Evolutionary conservation across 257 asterid genomes (phyloP).

Genomic region (Mentha longifolia): DNA sequence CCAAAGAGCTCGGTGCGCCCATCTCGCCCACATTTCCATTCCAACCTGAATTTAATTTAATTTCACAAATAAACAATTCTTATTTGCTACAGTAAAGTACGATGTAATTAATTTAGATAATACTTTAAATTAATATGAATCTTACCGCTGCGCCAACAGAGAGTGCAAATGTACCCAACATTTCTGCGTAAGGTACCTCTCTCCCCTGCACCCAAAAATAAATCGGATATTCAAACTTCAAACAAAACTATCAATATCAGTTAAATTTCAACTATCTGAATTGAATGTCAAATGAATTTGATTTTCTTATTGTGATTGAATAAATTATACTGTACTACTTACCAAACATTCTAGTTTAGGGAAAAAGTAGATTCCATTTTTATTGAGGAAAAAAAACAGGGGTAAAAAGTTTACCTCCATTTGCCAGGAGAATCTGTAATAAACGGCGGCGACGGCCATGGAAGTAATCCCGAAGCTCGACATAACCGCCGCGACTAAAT

Average conservation of each 20-base stretch:
- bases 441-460: constrained; percentile 78
- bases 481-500: constrained; percentile 88
- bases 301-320: too few species aligned
- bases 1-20: constrained; percentile 98
- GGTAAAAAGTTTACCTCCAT: constrained; percentile 66
- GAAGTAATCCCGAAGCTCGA: constrained; percentile 85
- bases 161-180: constrained; percentile 94
- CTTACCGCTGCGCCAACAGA: constrained; percentile 94
- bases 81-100: too few species aligned
- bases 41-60: constrained; percentile 68
- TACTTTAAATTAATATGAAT: too few species aligned
- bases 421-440: constrained; percentile 88
- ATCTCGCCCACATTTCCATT: constrained; percentile 96
- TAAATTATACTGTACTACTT: too few species aligned
- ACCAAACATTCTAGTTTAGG: too few species aligned
- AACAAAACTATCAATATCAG: not conserved
- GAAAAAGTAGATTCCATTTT: not conserved
- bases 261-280: not conserved
- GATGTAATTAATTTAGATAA: too few species aligned
- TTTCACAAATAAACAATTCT: too few species aligned
- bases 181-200: constrained; percentile 78
- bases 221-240: not conserved
- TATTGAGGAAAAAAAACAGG: not conserved
- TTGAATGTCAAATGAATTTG: too few species aligned
- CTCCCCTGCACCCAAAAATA: constrained; percentile 61